Evolutionary conservation across 768 basidiomycete genomes (phyloP).

Genomic region (Boletus subparvulus): DNA sequence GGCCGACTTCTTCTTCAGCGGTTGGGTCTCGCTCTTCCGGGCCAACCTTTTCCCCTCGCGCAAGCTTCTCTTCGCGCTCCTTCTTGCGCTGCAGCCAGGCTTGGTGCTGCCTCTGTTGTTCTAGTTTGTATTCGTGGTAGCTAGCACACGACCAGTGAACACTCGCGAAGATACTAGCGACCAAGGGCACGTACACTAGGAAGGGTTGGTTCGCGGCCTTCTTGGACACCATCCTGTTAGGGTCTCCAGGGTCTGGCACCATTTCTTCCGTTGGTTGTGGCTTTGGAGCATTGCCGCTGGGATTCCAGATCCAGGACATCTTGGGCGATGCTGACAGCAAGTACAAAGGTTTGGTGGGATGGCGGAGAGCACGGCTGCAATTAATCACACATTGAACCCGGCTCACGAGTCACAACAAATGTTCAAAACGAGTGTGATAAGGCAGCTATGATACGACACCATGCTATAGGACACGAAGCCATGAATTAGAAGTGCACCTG

Average conservation of each 20-base stretch:
- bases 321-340: background rate
- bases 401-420: background rate
- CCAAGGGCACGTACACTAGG: slow-evolving; percentile 58
- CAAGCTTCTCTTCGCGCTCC: slow-evolving; percentile 70
- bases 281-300: slow-evolving; percentile 37
- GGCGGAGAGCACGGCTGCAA: background rate
- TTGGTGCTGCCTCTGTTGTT: slow-evolving; percentile 57
- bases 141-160: slow-evolving; percentile 35
- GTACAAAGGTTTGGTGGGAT: background rate
- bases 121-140: slow-evolving; percentile 64
- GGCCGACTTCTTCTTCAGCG: slow-evolving; percentile 61
- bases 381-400: background rate
- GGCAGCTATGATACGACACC: slow-evolving; percentile 12
- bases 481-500: slow-evolving; percentile 32
- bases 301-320: slow-evolving; percentile 71
- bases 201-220: slow-evolving; percentile 87
- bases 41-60: slow-evolving; percentile 69
- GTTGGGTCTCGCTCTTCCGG: slow-evolving; percentile 76
- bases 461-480: slow-evolving; percentile 22
- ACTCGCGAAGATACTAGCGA: background rate
- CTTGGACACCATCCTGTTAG: slow-evolving; percentile 69
- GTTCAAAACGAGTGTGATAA: background rate
- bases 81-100: slow-evolving; percentile 71
- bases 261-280: slow-evolving; percentile 46
- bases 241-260: slow-evolving; percentile 62